phyloP scores from a whole-genome alignment of 2,329 filamentous ascomycete species.

The Neofusicoccum sp. region DNA sequence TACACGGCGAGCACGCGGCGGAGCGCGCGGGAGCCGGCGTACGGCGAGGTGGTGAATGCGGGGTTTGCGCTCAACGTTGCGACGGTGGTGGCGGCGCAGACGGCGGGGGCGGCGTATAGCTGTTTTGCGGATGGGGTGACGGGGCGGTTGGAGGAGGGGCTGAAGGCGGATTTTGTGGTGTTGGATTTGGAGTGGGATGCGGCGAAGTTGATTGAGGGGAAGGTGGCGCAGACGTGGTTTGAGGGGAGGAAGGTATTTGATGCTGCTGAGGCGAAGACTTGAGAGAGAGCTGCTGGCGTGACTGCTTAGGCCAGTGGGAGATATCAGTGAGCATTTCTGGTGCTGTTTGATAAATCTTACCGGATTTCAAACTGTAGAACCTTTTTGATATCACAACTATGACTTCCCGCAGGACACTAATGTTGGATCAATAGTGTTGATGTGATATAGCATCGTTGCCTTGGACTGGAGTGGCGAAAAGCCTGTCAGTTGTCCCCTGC shows the following conservation, averaged over 20 bases:
- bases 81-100: conserved; percentile 58
- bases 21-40: conserved; percentile 54
- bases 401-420: too few species aligned
- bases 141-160: conserved; percentile 56
- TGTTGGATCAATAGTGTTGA: too few species aligned
- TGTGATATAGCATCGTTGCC: too few species aligned
- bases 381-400: too few species aligned
- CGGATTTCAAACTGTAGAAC: too few species aligned
- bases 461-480: too few species aligned
- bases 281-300: too few species aligned
- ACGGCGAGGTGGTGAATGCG: conserved; percentile 51
- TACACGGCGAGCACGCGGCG: conserved; percentile 62
- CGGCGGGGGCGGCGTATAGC: conserved; percentile 59
- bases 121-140: conserved; percentile 60
- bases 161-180: conserved; percentile 61
- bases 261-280: neutral
- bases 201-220: conserved; percentile 50
- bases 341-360: too few species aligned
- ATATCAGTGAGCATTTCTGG: too few species aligned
- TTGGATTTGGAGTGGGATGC: conserved; percentile 56
- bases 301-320: too few species aligned
- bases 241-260: conserved; percentile 48
- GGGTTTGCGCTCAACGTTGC: conserved; percentile 57
- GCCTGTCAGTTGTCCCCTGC: too few species aligned
- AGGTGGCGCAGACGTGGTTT: conserved; percentile 58